Percentiles rank a stretch among this genome's conserved stretches.
These are phyloP conservation scores for Cladosporium sp. DNA, from an alignment of 2,329 filamentous ascomycete species.

Conservation along the genomic window DNA sequence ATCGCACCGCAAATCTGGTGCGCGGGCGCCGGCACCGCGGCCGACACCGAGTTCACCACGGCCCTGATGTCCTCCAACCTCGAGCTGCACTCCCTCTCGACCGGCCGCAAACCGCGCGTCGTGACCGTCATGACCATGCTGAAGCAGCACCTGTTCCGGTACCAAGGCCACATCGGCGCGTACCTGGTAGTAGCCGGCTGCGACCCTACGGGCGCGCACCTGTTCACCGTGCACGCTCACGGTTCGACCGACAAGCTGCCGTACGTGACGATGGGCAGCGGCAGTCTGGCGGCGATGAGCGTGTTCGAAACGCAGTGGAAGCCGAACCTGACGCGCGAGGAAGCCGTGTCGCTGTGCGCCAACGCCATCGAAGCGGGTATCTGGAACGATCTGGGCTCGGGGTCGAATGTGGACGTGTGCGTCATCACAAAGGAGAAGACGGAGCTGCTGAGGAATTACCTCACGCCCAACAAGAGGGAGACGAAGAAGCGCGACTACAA, in stretches of 20 bases:
- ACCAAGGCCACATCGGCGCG: constrained; percentile 96
- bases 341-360: constrained; percentile 75
- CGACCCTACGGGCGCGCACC: constrained; percentile 88
- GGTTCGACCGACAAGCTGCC: constrained; percentile 98
- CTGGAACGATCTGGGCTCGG: constrained; percentile 96
- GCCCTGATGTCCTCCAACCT: constrained; percentile 98
- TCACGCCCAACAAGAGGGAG: constrained; percentile 86
- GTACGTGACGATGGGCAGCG: constrained; percentile 98
- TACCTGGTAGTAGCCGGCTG: constrained; percentile 97
- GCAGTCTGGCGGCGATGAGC: constrained; percentile 93
- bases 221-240: constrained; percentile 98
- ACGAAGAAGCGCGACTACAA: constrained; percentile 91
- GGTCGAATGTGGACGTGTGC: constrained; percentile 95
- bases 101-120: constrained; percentile 92
- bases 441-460: constrained; percentile 85
- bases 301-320: constrained; percentile 98
- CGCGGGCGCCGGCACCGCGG: constrained; percentile 93
- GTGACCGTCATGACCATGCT: constrained; percentile 99
- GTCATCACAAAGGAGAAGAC: constrained; percentile 96
- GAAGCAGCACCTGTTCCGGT: constrained; percentile 98
- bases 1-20: constrained; percentile 99
- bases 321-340: constrained; percentile 67
- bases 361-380: constrained; percentile 95
- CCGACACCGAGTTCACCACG: constrained; percentile 98
- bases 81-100: constrained; percentile 94